Evolutionary conservation across 805 yeast genomes (phyloP).

Genomic region (Pachysolen tannophilus): DNA sequence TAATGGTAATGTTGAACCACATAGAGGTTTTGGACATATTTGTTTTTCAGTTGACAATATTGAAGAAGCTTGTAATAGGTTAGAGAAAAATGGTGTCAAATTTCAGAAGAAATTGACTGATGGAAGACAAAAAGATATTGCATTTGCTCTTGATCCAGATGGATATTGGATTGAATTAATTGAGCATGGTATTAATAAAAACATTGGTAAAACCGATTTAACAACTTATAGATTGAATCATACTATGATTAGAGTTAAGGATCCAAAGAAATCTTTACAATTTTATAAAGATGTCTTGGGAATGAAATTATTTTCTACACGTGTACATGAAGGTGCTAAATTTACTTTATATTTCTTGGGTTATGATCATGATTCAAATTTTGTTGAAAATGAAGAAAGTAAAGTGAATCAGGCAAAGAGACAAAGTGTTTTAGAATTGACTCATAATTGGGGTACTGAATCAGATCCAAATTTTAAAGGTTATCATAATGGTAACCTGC

Average conservation of each 20-base stretch:
- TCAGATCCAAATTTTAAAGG: slow-evolving; percentile 56
- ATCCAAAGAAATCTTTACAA: slow-evolving; percentile 63
- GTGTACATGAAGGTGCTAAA: slow-evolving; percentile 57
- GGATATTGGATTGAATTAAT: slow-evolving; percentile 95
- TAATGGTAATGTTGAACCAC: slow-evolving; percentile 80
- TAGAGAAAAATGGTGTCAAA: slow-evolving; percentile 54
- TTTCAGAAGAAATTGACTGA: slow-evolving; percentile 82
- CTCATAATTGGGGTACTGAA: slow-evolving; percentile 96
- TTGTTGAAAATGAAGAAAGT: slow-evolving; percentile 31
- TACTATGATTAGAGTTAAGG: slow-evolving; percentile 88
- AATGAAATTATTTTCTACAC: slow-evolving; percentile 56
- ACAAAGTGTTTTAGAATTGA: slow-evolving; percentile 78
- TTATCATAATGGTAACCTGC: slow-evolving; percentile 79
- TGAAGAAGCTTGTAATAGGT: slow-evolving; percentile 45
- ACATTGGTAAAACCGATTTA: slow-evolving; percentile 29
- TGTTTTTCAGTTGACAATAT: slow-evolving; percentile 84
- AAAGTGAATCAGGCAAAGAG: slow-evolving; percentile 28
- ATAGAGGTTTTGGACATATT: slow-evolving; percentile 91
- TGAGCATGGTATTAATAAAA: slow-evolving; percentile 40
- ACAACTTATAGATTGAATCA: slow-evolving; percentile 63
- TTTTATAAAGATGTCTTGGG: slow-evolving; percentile 81
- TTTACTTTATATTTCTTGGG: slow-evolving; percentile 86
- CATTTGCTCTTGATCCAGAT: slow-evolving; percentile 92
- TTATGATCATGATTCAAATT: slow-evolving; percentile 41
- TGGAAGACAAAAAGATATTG: slow-evolving; percentile 90